Base-by-base conservation (phyloP, 345 rosid genomes). In the Populus simonii region DNA sequence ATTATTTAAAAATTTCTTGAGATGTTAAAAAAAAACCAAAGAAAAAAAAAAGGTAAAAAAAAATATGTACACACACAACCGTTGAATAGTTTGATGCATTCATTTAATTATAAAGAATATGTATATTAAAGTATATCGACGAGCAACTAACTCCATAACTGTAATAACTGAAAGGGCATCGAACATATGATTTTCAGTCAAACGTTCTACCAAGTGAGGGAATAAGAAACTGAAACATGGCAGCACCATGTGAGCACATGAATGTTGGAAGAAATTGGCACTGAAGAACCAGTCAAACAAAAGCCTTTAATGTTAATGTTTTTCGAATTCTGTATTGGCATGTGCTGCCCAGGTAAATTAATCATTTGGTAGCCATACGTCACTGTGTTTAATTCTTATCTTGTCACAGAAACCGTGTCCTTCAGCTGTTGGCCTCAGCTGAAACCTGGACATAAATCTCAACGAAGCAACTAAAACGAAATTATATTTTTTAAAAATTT, bases 191-290 rank as follows among this genome's bases (percentile, higher is more conserved):
- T 47, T 66, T 80, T 76, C 71, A 74, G 86, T 88, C 88, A 87
- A 84, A 83, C 78, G 79, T 80, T 76, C 74, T 23, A 68, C 41
- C 18, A 76, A 36, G n/a, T 71, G 80, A 74, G 76, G 72, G 87
- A 85, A 83, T 82, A 63, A 61, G 75, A 74, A 61, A 77, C 62
- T n/a, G 83, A 86, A 86, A 84, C 86, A 86, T 84, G 91, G 83
- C 74, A 69, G 70, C 81, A 81, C 63, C 90, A 87, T 91, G 95
- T 86, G 86, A 84, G 81, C 91, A 88, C 89, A 83, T 86, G 92
- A 79, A 78, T 73, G 78, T 66, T 61, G 78, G 76, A 80, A 76
- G 31, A 35, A 66, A 36, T 8, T 9, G 10, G 5, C 68, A 68
- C 68, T 3, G 72, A 63, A 71, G 69, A 23, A 41, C 5, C 18